Evolutionary conservation across 345 rosid species (phyloP).

Genomic region (Syzygium grande): DNA sequence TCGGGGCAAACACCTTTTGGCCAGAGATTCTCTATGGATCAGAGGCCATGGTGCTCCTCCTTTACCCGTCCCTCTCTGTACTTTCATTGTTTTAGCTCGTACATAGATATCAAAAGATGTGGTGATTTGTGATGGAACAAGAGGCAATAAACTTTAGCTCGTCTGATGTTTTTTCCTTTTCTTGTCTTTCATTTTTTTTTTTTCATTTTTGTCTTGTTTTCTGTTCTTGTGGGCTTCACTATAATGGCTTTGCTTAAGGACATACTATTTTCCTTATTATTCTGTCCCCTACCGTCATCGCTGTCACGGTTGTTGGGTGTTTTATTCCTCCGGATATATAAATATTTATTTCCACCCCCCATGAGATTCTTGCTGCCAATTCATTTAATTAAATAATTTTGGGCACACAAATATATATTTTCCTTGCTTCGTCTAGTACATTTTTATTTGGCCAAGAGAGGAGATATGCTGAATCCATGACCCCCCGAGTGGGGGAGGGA

Average conservation of each 20-base stretch:
- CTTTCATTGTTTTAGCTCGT: conserved; percentile 20
- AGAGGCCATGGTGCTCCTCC: not conserved
- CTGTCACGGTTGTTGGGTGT: conserved; percentile 23
- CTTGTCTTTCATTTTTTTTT: not conserved
- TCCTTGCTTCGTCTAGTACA: not conserved
- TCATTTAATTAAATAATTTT: not conserved
- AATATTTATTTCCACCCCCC: not conserved
- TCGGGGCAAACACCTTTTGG: not conserved
- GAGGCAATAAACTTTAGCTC: conserved; percentile 31
- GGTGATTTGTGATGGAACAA: conserved; percentile 31
- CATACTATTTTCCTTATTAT: conserved; percentile 8
- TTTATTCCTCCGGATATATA: conserved; percentile 13
- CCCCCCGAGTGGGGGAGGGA: conserved; percentile 20
- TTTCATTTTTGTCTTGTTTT: conserved; percentile 4
- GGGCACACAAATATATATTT: too few species aligned
- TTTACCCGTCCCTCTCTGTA: conserved; percentile 12
- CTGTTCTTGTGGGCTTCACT: not conserved
- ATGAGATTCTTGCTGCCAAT: conserved; percentile 22
- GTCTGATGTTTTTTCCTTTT: conserved; percentile 20
- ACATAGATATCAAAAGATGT: conserved; percentile 31
- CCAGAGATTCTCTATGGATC: not conserved
- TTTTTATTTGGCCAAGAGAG: not conserved
- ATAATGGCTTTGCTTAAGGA: not conserved
- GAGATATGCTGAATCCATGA: conserved; percentile 2
- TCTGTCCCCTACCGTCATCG: conserved; percentile 7